phyloP scores from a whole-genome alignment of 306 rosid species.

The Phaseolus lunatus region DNA sequence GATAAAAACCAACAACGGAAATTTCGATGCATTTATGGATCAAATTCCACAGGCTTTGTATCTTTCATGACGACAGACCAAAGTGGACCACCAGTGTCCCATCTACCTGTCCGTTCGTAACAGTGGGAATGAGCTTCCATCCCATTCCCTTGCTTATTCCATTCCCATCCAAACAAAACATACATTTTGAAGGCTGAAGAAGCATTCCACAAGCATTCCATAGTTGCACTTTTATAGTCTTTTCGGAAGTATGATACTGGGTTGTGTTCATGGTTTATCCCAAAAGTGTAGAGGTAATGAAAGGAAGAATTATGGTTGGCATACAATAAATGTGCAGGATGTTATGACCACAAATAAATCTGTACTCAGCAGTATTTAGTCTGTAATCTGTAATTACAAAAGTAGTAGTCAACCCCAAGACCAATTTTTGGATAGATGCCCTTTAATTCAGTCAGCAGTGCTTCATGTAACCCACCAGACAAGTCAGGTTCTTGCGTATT shows the following conservation, averaged over 20 bases:
- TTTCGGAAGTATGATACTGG: constrained; percentile 12
- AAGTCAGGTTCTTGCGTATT: constrained; percentile 4
- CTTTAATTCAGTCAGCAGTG: constrained; percentile 8
- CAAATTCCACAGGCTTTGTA: not conserved
- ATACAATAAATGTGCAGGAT: not conserved
- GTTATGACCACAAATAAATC: constrained; percentile 4
- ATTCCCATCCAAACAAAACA: not conserved
- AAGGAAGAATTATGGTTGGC: not conserved
- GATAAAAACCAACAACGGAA: not conserved
- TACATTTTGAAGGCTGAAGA: not conserved
- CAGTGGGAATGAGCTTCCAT: not conserved
- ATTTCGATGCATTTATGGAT: not conserved
- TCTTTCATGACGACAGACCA: not conserved
- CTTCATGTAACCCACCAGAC: constrained; percentile 26
- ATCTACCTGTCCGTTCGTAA: not conserved
- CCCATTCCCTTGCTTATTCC: not conserved
- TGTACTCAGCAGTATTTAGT: not conserved
- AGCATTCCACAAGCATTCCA: not conserved
- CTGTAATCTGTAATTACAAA: constrained; percentile 7
- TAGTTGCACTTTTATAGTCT: constrained; percentile 6
- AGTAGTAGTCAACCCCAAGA: not conserved
- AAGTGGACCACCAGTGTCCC: not conserved
- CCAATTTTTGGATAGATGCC: constrained; percentile 20
- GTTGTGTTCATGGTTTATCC: not conserved
- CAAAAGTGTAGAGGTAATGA: not conserved